Conservation (phyloP, 345 rosid genomes). For the Carallia brachiata region DNA sequence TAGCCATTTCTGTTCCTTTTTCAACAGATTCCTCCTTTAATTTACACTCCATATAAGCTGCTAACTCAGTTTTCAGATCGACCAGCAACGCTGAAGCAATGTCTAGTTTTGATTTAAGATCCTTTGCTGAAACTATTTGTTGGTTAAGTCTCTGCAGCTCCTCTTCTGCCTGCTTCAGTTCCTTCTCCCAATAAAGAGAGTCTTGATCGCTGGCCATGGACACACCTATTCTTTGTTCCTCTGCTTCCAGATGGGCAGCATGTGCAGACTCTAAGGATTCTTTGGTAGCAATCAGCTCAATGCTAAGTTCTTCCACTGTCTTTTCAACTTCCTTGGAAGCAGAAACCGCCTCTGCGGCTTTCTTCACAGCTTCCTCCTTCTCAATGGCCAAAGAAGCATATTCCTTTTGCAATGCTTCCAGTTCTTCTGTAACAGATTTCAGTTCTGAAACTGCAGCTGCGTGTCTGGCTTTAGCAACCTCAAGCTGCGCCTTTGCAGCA, state of each 20-base stretch:
- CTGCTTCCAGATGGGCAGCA: slow-evolving; percentile 91
- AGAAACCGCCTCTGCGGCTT: slow-evolving; percentile 65
- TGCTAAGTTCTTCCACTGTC: slow-evolving; percentile 81
- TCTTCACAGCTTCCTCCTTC: slow-evolving; percentile 54
- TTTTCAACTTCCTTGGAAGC: slow-evolving; percentile 84
- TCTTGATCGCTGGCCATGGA: slow-evolving; percentile 83
- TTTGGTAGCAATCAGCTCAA: slow-evolving; percentile 78
- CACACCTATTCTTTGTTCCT: slow-evolving; percentile 82
- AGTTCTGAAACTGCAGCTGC: slow-evolving; percentile 68
- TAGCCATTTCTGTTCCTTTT: slow-evolving; percentile 25
- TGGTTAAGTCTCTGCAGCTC: slow-evolving; percentile 67
- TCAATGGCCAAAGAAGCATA: slow-evolving; percentile 58
- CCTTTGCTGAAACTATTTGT: slow-evolving; percentile 66
- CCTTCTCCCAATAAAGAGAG: slow-evolving; percentile 78
- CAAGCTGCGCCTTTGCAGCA: slow-evolving; percentile 92
- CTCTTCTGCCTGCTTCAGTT: slow-evolving; percentile 78
- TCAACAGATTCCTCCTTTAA: slow-evolving; percentile 39
- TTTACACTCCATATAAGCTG: slow-evolving; percentile 68
- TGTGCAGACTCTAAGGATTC: slow-evolving; percentile 85
- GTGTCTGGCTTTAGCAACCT: slow-evolving; percentile 86
- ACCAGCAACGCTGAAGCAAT: slow-evolving; percentile 61
- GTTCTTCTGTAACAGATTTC: slow-evolving; percentile 64
- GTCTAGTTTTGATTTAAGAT: slow-evolving; percentile 67
- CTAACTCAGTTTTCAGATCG: slow-evolving; percentile 78
- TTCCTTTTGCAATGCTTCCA: slow-evolving; percentile 51